Conservation (phyloP, 2,329 filamentous ascomycete genomes). For the Pseudovirgaria hyperparasitica region DNA sequence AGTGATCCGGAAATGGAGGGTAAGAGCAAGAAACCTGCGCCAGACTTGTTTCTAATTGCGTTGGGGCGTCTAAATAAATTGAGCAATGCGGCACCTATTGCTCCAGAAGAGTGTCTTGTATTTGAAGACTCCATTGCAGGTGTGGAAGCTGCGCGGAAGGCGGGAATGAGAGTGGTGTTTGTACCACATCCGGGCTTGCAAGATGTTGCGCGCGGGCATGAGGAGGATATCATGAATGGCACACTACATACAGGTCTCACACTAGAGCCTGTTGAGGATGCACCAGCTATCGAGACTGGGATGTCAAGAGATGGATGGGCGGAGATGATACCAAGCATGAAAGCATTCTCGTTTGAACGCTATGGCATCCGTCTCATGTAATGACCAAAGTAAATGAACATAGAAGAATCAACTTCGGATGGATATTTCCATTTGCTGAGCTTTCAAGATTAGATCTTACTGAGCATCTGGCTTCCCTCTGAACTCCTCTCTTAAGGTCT, state of each 20-base stretch:
- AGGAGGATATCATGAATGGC: conserved; percentile 9
- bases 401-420: no score
- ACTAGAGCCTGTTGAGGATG: conserved; percentile 2
- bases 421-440: no score
- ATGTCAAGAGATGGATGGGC: conserved; percentile 7
- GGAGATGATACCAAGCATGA: conserved; percentile 7
- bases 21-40: conserved; percentile 6
- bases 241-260: conserved; percentile 5
- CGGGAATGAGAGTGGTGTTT: conserved; percentile 23
- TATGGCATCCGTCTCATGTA: no score
- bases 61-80: conserved; percentile 6
- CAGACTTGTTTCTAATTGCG: conserved; percentile 10
- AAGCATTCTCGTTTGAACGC: conserved; percentile 5
- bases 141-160: conserved; percentile 18
- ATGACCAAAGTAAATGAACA: no score
- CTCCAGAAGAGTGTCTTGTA: conserved; percentile 18
- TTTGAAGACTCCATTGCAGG: conserved; percentile 22
- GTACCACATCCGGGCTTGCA: conserved; percentile 18
- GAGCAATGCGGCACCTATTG: conserved; percentile 2
- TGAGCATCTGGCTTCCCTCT: conserved; percentile 17
- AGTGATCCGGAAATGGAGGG: conserved; percentile 7
- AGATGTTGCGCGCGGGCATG: conserved; percentile 5
- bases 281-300: conserved; percentile 2
- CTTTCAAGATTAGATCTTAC: no score
- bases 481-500: conserved; percentile 18